These are phyloP conservation scores for Aspergillus neotritici DNA, from an alignment of 2,329 filamentous ascomycete species.

Conservation along the genomic window DNA sequence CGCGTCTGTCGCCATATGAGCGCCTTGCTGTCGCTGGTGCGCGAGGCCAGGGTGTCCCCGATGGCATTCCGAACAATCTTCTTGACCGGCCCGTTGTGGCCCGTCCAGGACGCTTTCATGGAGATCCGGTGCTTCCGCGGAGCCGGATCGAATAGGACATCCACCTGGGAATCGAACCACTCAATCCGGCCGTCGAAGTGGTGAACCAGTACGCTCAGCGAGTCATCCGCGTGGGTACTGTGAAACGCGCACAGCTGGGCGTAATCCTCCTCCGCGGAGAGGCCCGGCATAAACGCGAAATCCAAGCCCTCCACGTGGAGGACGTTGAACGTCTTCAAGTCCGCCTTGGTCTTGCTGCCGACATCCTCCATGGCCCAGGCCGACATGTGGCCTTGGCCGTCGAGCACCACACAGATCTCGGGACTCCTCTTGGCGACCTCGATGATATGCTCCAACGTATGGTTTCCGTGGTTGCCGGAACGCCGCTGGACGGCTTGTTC, in stretches of 20 bases:
- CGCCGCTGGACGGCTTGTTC: conserved; percentile 66
- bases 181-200: conserved; percentile 80
- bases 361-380: conserved; percentile 90
- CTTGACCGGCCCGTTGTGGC: conserved; percentile 72
- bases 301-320: conserved; percentile 64
- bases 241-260: conserved; percentile 70
- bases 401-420: conserved; percentile 80
- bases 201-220: conserved; percentile 70
- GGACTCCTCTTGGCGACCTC: conserved; percentile 78
- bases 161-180: conserved; percentile 72
- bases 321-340: conserved; percentile 74
- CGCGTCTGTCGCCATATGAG: conserved; percentile 73
- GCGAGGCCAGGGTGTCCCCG: conserved; percentile 72
- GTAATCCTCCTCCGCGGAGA: conserved; percentile 46
- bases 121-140: conserved; percentile 55
- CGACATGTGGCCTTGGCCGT: conserved; percentile 79
- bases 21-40: conserved; percentile 71
- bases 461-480: conserved; percentile 56
- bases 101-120: conserved; percentile 68
- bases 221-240: conserved; percentile 54
- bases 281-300: conserved; percentile 33
- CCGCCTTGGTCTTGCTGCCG: conserved; percentile 61
- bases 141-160: conserved; percentile 71
- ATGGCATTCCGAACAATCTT: conserved; percentile 83
- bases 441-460: conserved; percentile 76